phyloP scores from a whole-genome alignment of 768 basidiomycete genomes.

The Tylopilus balloui region DNA sequence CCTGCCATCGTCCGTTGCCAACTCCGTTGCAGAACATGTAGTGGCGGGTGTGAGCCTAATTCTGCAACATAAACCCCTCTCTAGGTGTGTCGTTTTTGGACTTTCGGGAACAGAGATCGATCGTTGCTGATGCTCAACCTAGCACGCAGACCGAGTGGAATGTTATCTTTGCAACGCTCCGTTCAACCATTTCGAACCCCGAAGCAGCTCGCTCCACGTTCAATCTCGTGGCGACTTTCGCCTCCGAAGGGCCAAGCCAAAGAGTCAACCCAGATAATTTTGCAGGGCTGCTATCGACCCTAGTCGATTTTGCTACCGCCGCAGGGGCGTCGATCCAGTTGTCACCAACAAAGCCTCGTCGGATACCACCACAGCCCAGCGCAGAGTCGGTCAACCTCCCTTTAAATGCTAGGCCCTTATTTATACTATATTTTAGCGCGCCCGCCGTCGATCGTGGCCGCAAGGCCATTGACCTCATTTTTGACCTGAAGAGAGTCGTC shows the following conservation, averaged over 20 bases:
- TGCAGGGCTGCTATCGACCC: constrained; percentile 66
- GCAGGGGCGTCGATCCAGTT: constrained; percentile 63
- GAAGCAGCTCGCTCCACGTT: constrained; percentile 86
- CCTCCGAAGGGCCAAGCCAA: constrained; percentile 55
- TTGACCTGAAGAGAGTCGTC: constrained; percentile 65
- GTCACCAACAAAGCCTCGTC: constrained; percentile 51
- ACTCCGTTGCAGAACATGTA: constrained; percentile 88
- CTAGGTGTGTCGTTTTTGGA: constrained; percentile 39
- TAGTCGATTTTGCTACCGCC: constrained; percentile 82
- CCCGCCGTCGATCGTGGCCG: constrained; percentile 76
- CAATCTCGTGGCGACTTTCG: constrained; percentile 66
- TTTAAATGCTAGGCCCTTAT: neutral
- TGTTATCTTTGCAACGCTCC: constrained; percentile 80
- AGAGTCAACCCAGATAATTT: constrained; percentile 76
- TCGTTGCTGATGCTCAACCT: constrained; percentile 7
- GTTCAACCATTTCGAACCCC: constrained; percentile 79
- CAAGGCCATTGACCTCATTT: constrained; percentile 76
- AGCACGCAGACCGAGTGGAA: constrained; percentile 97
- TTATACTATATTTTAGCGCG: constrained; percentile 43
- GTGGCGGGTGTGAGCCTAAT: constrained; percentile 76
- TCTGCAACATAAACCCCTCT: constrained; percentile 68
- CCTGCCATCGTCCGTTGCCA: constrained; percentile 70
- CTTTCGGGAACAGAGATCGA: neutral
- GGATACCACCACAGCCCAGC: constrained; percentile 45
- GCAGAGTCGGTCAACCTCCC: constrained; percentile 42